Base-by-base conservation (phyloP, 1,284 basidiomycete genomes). In the Ustilago vetiveriae region DNA sequence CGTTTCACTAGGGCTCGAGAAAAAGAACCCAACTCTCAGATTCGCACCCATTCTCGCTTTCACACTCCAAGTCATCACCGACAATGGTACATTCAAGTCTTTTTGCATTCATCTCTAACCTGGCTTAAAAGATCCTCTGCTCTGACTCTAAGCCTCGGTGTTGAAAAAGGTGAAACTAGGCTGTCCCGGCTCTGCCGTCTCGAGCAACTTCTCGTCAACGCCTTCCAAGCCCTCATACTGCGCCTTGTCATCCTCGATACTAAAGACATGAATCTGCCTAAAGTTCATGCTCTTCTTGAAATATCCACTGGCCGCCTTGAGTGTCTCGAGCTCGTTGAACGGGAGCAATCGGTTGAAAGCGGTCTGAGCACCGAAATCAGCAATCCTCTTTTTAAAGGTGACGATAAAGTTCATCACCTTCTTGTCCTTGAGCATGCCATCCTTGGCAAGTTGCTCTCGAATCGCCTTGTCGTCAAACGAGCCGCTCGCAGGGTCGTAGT, bases 391-490 rank as follows among this genome's bases (percentile, higher is more conserved):
- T 90, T 97, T 96, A 88, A 96, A 90, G 24, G 86, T 84, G 73
- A 95, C 91, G 53, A 94, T 88, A 84, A 97, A 98, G 29, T 94
- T 94, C 94, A 98, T 98, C 38, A 87, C 87, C 64, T 90, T 89
- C 85, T 98, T 98, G 84, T 98, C 93, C 87, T 97, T 97, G 83
- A 93, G 89, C 82, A 97, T 82, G 13, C 92, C 93, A n/a, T 85
- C 87, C 79, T 87, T 85, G 11, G 86, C 87, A 70, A 98, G 83
- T 60, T 88, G 80, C 77, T 88, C 85, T 76, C 90, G 87, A 62
- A 96, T 87, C 82, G 89, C 90, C 45, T 84, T 88, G 80, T 98
- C 94, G 82, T 98, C 92, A 36, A 97, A 89, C 72, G 85, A 87
- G 63, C 88, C 87, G 22, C 84, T 84, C 47, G 84, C 83, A 46